These are phyloP conservation scores for Oropetium thomaeum DNA, from an alignment of 176 grass and related monocot species.

Conservation along the genomic window DNA sequence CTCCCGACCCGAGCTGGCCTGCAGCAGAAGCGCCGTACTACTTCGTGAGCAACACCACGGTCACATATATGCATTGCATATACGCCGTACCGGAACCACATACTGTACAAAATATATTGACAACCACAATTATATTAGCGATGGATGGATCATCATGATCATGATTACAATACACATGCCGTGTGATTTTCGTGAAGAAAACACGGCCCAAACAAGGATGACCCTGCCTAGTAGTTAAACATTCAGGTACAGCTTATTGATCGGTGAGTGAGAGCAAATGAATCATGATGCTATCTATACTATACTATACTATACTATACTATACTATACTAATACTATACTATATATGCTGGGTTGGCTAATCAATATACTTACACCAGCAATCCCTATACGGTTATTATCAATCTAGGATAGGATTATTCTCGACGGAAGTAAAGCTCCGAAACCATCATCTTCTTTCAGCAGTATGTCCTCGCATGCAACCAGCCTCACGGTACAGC, in stretches of 20 bases:
- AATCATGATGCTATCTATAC: slow-evolving; percentile 3
- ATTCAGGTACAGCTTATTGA: slow-evolving; percentile 11
- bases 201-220: neutral
- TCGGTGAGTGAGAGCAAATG: slow-evolving; percentile 19
- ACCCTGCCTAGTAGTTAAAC: too few relatives aligned
- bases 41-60: too few relatives aligned
- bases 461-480: slow-evolving; percentile 40
- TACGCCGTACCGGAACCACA: neutral
- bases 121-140: neutral
- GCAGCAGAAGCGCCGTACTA: too few relatives aligned
- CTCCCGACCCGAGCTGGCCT: too few relatives aligned
- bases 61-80: neutral
- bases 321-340: too few relatives aligned
- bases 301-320: too few relatives aligned
- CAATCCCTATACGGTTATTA: slow-evolving; percentile 39
- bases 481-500: slow-evolving; percentile 49
- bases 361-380: slow-evolving; percentile 56
- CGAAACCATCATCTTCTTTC: slow-evolving; percentile 41
- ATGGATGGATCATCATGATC: too few relatives aligned
- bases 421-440: slow-evolving; percentile 64
- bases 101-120: too few relatives aligned
- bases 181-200: neutral
- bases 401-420: slow-evolving; percentile 57
- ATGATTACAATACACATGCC: neutral
- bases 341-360: slow-evolving; percentile 34